Conservation (phyloP, 73 alveolate genomes). For the Tetrahymena malaccensis region DNA sequence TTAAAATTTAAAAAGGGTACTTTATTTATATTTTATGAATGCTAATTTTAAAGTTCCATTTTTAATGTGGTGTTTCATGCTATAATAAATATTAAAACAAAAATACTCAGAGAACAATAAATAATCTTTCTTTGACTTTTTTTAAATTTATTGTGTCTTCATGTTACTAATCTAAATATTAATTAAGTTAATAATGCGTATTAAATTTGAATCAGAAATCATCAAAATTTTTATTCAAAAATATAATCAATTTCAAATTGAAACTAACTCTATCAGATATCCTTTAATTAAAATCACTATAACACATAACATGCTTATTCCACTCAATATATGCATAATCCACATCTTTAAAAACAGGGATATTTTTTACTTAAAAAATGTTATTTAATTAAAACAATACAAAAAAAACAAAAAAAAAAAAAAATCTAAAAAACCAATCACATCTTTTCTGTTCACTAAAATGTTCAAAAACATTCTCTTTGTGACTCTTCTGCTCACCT, state of each 20-base stretch:
- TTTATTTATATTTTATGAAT: too few relatives aligned
- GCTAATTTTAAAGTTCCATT: too few relatives aligned
- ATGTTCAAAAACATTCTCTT: neutral
- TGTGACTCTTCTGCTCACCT: neutral
- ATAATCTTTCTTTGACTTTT: too few relatives aligned
- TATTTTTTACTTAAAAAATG: neutral
- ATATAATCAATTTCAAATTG: neutral
- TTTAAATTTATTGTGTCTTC: too few relatives aligned
- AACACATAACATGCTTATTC: too few relatives aligned
- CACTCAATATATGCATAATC: neutral
- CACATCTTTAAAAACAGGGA: neutral
- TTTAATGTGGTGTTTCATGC: too few relatives aligned
- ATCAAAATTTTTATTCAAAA: neutral
- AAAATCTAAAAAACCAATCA: neutral
- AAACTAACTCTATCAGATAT: neutral
- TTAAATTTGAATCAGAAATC: neutral
- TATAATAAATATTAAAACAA: too few relatives aligned
- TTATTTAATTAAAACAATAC: neutral
- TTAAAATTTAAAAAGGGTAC: too few relatives aligned
- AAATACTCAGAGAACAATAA: too few relatives aligned
- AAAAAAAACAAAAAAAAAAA: neutral
- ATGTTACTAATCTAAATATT: too few relatives aligned
- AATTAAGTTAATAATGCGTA: neutral
- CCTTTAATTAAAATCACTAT: neutral
- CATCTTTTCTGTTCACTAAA: neutral